Percentiles rank a stretch among this genome's conserved stretches.
These are phyloP conservation scores for Sporisorium graminicola DNA, from an alignment of 1,284 basidiomycete species.

Conservation along the genomic window DNA sequence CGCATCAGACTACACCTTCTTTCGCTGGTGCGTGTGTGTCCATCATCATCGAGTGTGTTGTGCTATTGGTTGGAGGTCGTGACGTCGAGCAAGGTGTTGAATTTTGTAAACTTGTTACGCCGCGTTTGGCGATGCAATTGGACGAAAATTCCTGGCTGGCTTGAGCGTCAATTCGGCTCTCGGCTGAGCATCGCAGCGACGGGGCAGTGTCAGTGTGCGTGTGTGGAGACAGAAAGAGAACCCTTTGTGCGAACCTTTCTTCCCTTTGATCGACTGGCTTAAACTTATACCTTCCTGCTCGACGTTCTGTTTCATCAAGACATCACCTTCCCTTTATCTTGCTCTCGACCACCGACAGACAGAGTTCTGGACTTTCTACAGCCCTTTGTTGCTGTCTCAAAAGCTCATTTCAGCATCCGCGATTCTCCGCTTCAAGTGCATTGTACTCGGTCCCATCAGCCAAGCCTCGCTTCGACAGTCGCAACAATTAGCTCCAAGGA, in stretches of 20 bases:
- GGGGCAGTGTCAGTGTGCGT: background rate
- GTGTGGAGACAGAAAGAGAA: conserved; percentile 5
- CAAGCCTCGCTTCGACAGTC: too few species aligned
- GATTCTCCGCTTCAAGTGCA: background rate
- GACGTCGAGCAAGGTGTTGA: background rate
- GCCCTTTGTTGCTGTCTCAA: background rate
- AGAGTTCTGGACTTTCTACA: background rate
- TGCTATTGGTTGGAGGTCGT: background rate
- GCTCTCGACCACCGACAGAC: background rate
- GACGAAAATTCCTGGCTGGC: conserved; percentile 2
- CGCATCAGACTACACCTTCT: background rate
- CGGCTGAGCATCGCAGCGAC: background rate
- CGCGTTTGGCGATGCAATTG: background rate
- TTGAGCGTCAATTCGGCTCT: conserved; percentile 14
- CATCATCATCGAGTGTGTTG: background rate
- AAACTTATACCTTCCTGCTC: background rate
- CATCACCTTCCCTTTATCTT: background rate
- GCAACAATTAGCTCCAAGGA: background rate
- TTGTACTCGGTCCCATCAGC: background rate
- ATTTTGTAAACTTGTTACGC: background rate
- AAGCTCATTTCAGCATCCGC: background rate
- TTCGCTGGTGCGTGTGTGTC: background rate
- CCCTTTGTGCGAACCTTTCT: background rate
- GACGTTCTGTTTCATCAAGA: background rate
- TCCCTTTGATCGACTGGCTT: background rate